A percentile compares a stretch with the other conserved stretches of the same genome.
Conservation (phyloP, 192 early-diverging fungal species). For the Coemansia sp. region DNA sequence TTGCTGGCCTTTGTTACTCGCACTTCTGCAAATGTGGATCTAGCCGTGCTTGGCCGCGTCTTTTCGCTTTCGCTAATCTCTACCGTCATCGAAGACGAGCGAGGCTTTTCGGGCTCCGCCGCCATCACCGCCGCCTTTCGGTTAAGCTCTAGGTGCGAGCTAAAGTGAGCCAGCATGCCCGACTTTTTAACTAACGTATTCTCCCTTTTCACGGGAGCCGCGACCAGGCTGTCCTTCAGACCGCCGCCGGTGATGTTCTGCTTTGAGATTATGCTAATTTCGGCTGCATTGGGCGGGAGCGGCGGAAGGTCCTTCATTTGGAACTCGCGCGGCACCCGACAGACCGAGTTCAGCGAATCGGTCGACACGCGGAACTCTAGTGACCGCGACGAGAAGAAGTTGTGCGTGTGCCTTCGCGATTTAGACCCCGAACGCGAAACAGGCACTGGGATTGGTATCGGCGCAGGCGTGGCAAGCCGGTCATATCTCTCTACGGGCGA, state of each 20-base stretch:
- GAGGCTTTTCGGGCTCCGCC: constrained; percentile 30
- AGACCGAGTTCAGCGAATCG: constrained; percentile 16
- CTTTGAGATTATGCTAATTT: constrained; percentile 15
- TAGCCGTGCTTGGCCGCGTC: constrained; percentile 12
- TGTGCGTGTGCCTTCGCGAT: constrained; percentile 46
- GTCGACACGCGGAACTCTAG: constrained; percentile 20
- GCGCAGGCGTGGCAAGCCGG: neutral
- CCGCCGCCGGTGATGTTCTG: constrained; percentile 7
- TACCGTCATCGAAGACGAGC: constrained; percentile 33
- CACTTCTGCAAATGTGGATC: constrained; percentile 7
- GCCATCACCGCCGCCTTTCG: constrained; percentile 27
- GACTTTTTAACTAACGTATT: constrained; percentile 8
- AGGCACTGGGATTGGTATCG: no score
- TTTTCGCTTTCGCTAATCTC: constrained; percentile 13
- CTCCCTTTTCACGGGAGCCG: neutral
- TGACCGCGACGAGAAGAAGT: constrained; percentile 22
- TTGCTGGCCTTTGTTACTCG: constrained; percentile 5
- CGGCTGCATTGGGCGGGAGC: constrained; percentile 36
- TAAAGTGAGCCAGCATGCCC: constrained; percentile 30
- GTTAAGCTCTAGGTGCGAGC: constrained; percentile 37
- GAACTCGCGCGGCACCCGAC: constrained; percentile 29
- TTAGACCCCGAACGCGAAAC: constrained; percentile 6
- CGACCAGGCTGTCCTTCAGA: neutral
- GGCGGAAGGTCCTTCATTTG: constrained; percentile 51
- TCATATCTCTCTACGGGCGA: constrained; percentile 7